phyloP scores from a whole-genome alignment of 106 monocot genomes.

The Dendrobium catenatum region DNA sequence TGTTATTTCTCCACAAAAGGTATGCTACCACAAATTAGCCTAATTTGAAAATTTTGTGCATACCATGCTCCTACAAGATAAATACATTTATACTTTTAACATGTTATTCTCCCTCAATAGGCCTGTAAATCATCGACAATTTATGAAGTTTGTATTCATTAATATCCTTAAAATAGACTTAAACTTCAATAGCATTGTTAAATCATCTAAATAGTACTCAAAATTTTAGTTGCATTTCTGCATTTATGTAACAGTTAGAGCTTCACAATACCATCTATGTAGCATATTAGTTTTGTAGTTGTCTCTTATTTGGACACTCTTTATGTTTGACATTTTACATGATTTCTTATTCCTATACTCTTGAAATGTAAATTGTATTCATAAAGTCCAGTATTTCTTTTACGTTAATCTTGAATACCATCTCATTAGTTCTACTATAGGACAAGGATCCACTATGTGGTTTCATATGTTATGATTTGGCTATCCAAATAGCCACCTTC shows the following conservation, averaged over 20 bases:
- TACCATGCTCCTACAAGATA: neutral
- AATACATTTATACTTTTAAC: neutral
- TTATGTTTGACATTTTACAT: neutral
- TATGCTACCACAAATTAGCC: slow-evolving; percentile 3
- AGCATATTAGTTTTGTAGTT: neutral
- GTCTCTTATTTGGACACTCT: neutral
- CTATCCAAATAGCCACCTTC: neutral
- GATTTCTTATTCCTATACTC: neutral
- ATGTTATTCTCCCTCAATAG: neutral
- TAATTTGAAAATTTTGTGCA: neutral
- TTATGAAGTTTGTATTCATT: neutral
- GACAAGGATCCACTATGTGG: neutral
- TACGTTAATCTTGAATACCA: neutral
- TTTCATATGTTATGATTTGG: too few relatives aligned
- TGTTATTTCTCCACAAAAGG: slow-evolving; percentile 65
- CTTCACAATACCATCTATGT: neutral
- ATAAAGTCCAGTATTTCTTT: neutral
- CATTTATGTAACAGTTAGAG: neutral
- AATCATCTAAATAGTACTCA: neutral
- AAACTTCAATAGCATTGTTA: neutral
- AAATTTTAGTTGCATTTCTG: neutral
- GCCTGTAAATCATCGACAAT: neutral
- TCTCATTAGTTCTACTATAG: neutral
- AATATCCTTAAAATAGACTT: neutral
- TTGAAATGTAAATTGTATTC: neutral